phyloP scores from a whole-genome alignment of 2,329 filamentous ascomycete genomes.

The Fusarium camptoceras region DNA sequence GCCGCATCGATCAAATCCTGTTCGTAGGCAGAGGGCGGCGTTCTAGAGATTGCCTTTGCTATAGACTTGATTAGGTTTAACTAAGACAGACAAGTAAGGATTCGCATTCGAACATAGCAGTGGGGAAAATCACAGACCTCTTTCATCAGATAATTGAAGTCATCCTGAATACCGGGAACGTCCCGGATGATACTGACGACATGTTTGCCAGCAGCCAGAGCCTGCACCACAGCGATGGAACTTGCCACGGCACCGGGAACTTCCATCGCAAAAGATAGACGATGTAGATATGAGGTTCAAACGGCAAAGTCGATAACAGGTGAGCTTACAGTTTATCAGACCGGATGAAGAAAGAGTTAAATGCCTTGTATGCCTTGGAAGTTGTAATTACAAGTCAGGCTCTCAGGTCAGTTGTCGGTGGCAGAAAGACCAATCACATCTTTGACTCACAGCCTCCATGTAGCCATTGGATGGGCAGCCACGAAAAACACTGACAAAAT shows the following conservation, averaged over 20 bases:
- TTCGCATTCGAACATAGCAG: fast-evolving
- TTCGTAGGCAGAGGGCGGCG: not conserved
- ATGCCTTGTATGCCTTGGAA: fast-evolving
- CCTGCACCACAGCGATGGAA: conserved; percentile 23
- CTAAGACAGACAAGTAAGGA: not conserved
- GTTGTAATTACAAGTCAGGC: not conserved
- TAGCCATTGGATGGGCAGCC: not conserved
- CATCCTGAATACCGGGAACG: conserved; percentile 18
- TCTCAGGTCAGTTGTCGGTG: not conserved
- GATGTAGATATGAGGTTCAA: fast-evolving
- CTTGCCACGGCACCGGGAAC: conserved; percentile 25
- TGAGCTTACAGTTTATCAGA: not conserved
- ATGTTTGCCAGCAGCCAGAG: conserved; percentile 15
- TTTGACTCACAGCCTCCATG: not conserved
- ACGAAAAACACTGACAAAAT: not conserved
- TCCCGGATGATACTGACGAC: conserved; percentile 9
- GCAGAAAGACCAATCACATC: conserved; percentile 12
- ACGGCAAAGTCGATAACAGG: not conserved
- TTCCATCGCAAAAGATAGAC: conserved; percentile 5
- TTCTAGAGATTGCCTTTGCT: not conserved
- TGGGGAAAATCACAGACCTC: not conserved
- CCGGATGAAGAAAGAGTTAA: not conserved
- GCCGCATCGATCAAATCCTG: not conserved
- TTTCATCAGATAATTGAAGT: conserved; percentile 17
- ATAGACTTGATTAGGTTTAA: conserved; percentile 9